A percentile compares a stretch with the other conserved stretches of the same genome.
phyloP scores from a whole-genome alignment of 495 filamentous ascomycete genomes.

The Staphylotrichum longicolle region DNA sequence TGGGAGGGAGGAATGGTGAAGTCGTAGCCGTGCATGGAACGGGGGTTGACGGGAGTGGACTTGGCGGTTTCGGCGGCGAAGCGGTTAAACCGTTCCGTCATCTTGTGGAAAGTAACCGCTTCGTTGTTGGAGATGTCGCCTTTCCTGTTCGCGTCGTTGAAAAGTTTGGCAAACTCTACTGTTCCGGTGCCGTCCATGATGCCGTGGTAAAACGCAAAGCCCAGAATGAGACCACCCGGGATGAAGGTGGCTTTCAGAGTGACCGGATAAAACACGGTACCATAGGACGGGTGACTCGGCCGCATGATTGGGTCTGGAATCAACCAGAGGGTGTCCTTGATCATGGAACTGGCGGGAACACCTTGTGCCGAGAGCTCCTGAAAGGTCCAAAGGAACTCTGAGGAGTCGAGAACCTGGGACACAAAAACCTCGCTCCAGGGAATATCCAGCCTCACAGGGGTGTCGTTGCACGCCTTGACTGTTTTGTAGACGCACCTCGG shows the following conservation, averaged over 20 bases:
- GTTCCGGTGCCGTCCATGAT: slow-evolving; percentile 16
- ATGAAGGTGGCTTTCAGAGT: slow-evolving; percentile 15
- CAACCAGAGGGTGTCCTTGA: neutral
- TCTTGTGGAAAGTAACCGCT: neutral
- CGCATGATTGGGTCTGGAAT: neutral
- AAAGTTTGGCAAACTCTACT: slow-evolving; percentile 5
- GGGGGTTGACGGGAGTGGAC: neutral
- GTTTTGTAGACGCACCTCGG: neutral
- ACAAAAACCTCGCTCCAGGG: neutral
- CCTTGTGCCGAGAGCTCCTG: neutral
- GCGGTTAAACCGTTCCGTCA: neutral
- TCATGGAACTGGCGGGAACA: neutral
- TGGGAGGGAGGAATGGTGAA: neutral
- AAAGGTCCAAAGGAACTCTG: neutral
- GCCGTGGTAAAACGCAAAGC: slow-evolving; percentile 21
- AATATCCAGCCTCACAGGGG: neutral
- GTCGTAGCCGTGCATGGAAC: slow-evolving; percentile 12
- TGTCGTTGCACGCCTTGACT: neutral
- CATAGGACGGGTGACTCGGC: neutral
- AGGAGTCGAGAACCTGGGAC: neutral
- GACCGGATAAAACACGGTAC: slow-evolving; percentile 1
- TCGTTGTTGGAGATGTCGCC: neutral
- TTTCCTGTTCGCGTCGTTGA: neutral
- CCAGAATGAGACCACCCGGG: slow-evolving; percentile 19
- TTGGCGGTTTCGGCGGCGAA: neutral